phyloP scores from a whole-genome alignment of 2,329 filamentous ascomycete genomes.

The Colletotrichum magnum region DNA sequence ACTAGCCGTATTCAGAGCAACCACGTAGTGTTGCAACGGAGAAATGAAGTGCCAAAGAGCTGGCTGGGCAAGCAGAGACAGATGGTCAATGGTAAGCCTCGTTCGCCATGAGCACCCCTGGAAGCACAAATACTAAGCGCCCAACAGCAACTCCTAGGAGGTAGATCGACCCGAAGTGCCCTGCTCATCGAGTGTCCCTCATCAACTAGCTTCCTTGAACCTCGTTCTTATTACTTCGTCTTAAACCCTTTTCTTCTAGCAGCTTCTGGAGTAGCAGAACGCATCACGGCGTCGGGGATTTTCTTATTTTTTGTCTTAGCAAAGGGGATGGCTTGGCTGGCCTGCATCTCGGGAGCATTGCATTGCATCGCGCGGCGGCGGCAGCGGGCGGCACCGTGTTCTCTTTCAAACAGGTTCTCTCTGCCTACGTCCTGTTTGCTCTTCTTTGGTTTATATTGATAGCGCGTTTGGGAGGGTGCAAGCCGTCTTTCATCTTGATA shows the following conservation, averaged over 20 bases:
- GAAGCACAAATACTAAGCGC: conserved; percentile 16
- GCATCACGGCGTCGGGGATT: conserved; percentile 15
- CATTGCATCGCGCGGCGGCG: conserved; percentile 33
- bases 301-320: conserved; percentile 7
- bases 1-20: conserved; percentile 85
- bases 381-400: conserved; percentile 10
- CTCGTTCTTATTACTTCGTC: background rate
- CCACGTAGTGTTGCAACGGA: conserved; percentile 82
- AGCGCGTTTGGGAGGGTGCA: conserved; percentile 21
- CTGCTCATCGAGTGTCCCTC: background rate
- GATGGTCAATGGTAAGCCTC: conserved; percentile 70
- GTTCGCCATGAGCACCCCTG: conserved; percentile 3
- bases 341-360: conserved; percentile 31
- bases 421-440: background rate
- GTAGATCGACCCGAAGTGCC: conserved; percentile 28
- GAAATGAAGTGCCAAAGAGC: conserved; percentile 81
- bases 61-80: conserved; percentile 89
- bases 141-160: conserved; percentile 43
- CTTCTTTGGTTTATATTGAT: conserved; percentile 3
- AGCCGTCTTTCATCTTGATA: conserved; percentile 5
- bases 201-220: background rate
- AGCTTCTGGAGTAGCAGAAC: conserved; percentile 14
- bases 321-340: conserved; percentile 30
- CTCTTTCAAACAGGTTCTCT: conserved; percentile 8
- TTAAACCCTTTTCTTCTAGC: conserved; percentile 5